phyloP scores from a whole-genome alignment of 805 yeast species.

The Komagataella pastoris region DNA sequence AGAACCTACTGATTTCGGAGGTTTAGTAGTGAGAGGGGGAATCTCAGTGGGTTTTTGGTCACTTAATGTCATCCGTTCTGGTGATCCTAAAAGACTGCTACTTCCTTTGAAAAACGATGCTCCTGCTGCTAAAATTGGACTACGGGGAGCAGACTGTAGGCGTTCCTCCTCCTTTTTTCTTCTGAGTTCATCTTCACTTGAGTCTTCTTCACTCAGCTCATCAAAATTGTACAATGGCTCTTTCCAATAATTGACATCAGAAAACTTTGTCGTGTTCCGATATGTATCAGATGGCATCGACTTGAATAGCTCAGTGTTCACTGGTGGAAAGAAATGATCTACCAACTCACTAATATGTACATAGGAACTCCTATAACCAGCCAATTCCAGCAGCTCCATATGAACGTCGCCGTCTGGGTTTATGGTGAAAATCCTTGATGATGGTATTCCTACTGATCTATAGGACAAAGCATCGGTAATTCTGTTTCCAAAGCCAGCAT shows the following conservation, averaged over 20 bases:
- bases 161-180: slow-evolving; percentile 1
- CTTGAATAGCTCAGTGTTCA: slow-evolving; percentile 13
- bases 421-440: slow-evolving; percentile 88
- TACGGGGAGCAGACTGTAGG: slow-evolving; percentile 1
- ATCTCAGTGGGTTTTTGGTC: background rate
- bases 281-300: slow-evolving; percentile 8
- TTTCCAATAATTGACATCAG: slow-evolving; percentile 89
- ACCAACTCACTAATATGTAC: slow-evolving; percentile 85
- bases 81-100: background rate
- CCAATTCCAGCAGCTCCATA: slow-evolving; percentile 88
- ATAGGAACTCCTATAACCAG: slow-evolving; percentile 84
- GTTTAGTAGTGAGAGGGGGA: background rate
- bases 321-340: slow-evolving; percentile 95
- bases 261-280: slow-evolving; percentile 43
- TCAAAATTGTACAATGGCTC: slow-evolving; percentile 58
- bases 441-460: slow-evolving; percentile 85
- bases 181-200: slow-evolving; percentile 13
- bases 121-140: background rate
- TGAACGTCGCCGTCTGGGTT: slow-evolving; percentile 96
- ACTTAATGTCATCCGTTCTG: background rate
- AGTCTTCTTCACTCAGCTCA: slow-evolving; percentile 42
- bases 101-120: background rate
- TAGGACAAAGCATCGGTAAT: slow-evolving; percentile 95
- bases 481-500: slow-evolving; percentile 95
- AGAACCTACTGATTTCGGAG: background rate